A percentile compares a stretch with the other conserved stretches of the same genome.
These are phyloP conservation scores for Ramularia collo-cygni DNA, from an alignment of 2,329 filamentous ascomycete species.

Conservation along the genomic window DNA sequence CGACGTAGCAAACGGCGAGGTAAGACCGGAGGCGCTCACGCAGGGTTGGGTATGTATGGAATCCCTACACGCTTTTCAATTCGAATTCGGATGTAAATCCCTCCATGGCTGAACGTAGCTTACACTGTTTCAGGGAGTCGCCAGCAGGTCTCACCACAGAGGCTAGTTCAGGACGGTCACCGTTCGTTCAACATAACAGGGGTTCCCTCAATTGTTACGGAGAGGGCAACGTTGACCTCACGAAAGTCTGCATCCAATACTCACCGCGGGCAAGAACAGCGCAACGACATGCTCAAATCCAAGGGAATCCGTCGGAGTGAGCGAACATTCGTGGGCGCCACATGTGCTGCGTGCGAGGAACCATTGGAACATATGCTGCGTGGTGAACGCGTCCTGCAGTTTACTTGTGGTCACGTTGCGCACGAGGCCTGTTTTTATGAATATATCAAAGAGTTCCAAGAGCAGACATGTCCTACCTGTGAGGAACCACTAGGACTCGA, in stretches of 20 bases:
- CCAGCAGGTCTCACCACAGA: slow-evolving; percentile 11
- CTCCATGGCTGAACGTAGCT: slow-evolving; percentile 15
- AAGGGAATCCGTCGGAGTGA: slow-evolving; percentile 56
- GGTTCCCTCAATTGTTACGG: slow-evolving; percentile 6
- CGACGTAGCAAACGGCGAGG: slow-evolving; percentile 4
- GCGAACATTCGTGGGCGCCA: slow-evolving; percentile 87
- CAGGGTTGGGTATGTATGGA: slow-evolving; percentile 18
- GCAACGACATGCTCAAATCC: slow-evolving; percentile 29
- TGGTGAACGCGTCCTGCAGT: slow-evolving; percentile 89
- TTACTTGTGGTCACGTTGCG: slow-evolving; percentile 93
- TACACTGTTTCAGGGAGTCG: slow-evolving; percentile 17
- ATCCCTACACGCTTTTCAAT: slow-evolving; percentile 3
- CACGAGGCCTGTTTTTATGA: slow-evolving; percentile 99
- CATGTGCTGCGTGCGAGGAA: slow-evolving; percentile 95
- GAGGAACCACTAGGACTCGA: slow-evolving; percentile 87
- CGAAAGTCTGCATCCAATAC: not conserved
- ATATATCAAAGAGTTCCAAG: slow-evolving; percentile 90
- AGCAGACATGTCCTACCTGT: slow-evolving; percentile 89
- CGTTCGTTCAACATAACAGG: slow-evolving; percentile 6
- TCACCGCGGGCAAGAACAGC: slow-evolving; percentile 14
- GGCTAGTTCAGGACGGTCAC: slow-evolving; percentile 17
- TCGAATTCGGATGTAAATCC: slow-evolving; percentile 5
- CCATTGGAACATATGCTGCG: slow-evolving; percentile 90
- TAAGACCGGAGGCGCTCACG: slow-evolving; percentile 12
- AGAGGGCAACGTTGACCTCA: too few species aligned